These are phyloP conservation scores for Talaromyces funiculosus DNA, from an alignment of 2,329 filamentous ascomycete genomes.

Conservation along the genomic window DNA sequence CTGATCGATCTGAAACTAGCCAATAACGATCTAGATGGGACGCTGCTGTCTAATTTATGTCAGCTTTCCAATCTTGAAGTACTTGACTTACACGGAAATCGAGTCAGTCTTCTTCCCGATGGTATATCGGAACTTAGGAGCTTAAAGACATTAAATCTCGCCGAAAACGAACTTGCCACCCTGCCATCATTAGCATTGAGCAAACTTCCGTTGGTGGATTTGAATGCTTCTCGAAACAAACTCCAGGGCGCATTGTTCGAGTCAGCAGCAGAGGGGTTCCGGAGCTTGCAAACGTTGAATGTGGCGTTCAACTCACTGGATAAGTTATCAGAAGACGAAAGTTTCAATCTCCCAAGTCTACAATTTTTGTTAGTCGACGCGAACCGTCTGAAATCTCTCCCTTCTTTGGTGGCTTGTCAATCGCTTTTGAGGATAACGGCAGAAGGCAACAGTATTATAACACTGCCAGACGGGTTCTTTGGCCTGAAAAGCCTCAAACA, in stretches of 20 bases:
- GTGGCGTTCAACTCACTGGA: constrained; percentile 69
- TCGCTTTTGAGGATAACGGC: constrained; percentile 67
- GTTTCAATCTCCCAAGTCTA: constrained; percentile 63
- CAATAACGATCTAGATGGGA: constrained; percentile 67
- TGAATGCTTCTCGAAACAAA: constrained; percentile 72
- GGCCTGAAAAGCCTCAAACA: constrained; percentile 63
- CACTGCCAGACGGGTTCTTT: constrained; percentile 71
- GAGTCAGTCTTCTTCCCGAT: constrained; percentile 64
- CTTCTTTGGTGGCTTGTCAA: constrained; percentile 68
- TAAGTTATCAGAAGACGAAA: constrained; percentile 43
- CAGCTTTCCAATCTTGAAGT: constrained; percentile 66
- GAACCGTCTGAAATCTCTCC: constrained; percentile 70
- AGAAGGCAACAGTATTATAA: constrained; percentile 73
- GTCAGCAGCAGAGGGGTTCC: constrained; percentile 52
- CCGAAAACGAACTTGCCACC: constrained; percentile 67
- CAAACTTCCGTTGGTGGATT: constrained; percentile 64
- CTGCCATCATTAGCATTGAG: constrained; percentile 66
- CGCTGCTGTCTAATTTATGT: constrained; percentile 59
- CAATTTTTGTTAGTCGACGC: constrained; percentile 70
- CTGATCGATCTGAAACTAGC: constrained; percentile 77
- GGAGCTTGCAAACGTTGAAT: constrained; percentile 68
- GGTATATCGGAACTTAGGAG: constrained; percentile 61
- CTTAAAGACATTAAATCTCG: constrained; percentile 71
- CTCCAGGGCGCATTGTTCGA: constrained; percentile 68
- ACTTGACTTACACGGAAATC: constrained; percentile 76